Conservation (phyloP, 2,329 filamentous ascomycete species). For the Xylariaceae sp. region DNA sequence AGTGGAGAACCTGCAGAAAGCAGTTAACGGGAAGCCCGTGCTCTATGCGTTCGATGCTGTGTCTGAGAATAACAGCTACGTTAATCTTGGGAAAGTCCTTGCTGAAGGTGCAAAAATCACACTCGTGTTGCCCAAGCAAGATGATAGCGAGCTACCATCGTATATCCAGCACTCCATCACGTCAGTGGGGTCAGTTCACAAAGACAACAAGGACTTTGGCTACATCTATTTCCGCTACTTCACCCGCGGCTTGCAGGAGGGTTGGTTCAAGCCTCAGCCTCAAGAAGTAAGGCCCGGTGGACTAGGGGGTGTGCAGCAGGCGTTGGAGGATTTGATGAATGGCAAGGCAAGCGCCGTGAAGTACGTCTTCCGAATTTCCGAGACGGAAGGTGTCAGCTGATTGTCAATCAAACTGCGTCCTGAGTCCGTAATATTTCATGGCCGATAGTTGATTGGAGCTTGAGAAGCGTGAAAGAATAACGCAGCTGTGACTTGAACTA, state of each 20-base stretch:
- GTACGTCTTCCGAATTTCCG: conserved; percentile 49
- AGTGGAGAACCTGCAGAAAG: conserved; percentile 47
- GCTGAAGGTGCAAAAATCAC: conserved; percentile 46
- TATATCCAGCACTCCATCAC: conserved; percentile 32
- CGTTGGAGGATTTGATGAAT: conserved; percentile 43
- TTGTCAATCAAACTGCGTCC: too few relatives aligned
- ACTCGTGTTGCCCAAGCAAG: too few relatives aligned
- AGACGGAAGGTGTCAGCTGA: conserved; percentile 38
- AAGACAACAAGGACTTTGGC: conserved; percentile 38
- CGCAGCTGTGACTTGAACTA: too few relatives aligned
- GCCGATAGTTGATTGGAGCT: too few relatives aligned
- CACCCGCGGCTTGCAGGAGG: conserved; percentile 43
- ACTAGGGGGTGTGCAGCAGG: conserved; percentile 46
- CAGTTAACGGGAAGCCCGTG: too few relatives aligned
- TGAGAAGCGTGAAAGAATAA: too few relatives aligned
- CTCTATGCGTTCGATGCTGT: conserved; percentile 64
- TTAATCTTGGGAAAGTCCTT: conserved; percentile 54
- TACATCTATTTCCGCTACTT: conserved; percentile 48
- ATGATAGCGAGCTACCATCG: conserved; percentile 40
- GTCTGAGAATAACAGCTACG: too few relatives aligned
- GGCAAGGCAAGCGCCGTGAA: conserved; percentile 52
- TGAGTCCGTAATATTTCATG: too few relatives aligned
- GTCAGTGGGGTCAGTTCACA: conserved; percentile 34
- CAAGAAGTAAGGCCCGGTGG: conserved; percentile 45
- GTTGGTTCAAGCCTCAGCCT: conserved; percentile 51